These are phyloP conservation scores for Xylariaceae sp. DNA, from an alignment of 2,329 filamentous ascomycete genomes.

Conservation along the genomic window DNA sequence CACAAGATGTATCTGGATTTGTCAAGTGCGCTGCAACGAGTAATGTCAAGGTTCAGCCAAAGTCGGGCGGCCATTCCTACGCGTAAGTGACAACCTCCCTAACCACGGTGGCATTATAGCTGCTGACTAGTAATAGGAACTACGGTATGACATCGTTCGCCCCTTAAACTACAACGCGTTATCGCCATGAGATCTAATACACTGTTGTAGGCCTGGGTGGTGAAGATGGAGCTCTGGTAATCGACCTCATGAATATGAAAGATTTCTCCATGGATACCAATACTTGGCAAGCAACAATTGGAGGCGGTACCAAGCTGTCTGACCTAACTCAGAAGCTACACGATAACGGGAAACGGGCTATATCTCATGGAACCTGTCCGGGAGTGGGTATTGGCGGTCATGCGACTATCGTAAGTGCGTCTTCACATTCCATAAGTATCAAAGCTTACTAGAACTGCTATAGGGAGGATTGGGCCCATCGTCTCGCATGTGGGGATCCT, in stretches of 20 bases:
- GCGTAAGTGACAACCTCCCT: constrained; percentile 49
- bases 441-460: constrained; percentile 21
- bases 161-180: background rate
- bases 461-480: constrained; percentile 65
- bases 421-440: background rate
- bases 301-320: constrained; percentile 59
- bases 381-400: constrained; percentile 66
- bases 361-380: constrained; percentile 66
- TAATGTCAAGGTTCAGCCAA: constrained; percentile 63
- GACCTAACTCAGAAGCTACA: constrained; percentile 59
- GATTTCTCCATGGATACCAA: constrained; percentile 58
- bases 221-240: constrained; percentile 56
- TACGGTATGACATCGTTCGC: constrained; percentile 37
- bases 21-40: constrained; percentile 62
- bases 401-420: constrained; percentile 57
- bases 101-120: background rate
- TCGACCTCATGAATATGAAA: constrained; percentile 62
- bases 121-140: constrained; percentile 38
- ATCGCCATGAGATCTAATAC: constrained; percentile 18
- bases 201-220: constrained; percentile 53
- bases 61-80: constrained; percentile 70
- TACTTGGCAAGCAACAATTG: constrained; percentile 62
- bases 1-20: constrained; percentile 61
- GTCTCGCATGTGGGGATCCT: constrained; percentile 65
- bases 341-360: constrained; percentile 59